Evolutionary conservation across 225 moss, liverwort and hornwort genomes (phyloP).

Genomic region (Bryoerythrophyllum caledonicum): DNA sequence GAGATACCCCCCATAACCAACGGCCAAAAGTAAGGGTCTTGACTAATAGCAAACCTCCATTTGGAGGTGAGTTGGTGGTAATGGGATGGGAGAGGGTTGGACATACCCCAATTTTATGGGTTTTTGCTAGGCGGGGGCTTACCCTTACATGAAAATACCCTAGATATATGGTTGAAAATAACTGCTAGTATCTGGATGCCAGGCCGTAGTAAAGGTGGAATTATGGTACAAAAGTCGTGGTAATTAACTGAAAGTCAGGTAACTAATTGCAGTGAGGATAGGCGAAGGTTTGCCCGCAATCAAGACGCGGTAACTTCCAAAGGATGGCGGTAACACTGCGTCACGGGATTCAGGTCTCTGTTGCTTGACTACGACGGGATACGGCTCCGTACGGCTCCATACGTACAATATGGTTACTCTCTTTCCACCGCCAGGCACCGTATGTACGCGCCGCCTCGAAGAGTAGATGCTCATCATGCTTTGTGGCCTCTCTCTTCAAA

Average conservation of each 20-base stretch:
- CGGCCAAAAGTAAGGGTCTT: too few relatives aligned
- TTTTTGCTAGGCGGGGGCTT: too few relatives aligned
- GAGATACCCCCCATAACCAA: too few relatives aligned
- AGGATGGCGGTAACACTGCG: slow-evolving; percentile 23
- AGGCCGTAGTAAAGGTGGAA: not conserved
- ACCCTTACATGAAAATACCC: too few relatives aligned
- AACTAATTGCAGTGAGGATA: not conserved
- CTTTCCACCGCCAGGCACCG: not conserved
- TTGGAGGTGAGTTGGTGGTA: too few relatives aligned
- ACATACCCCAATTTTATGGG: too few relatives aligned
- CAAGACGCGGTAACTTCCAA: not conserved
- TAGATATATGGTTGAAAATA: too few relatives aligned
- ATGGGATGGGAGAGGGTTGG: too few relatives aligned
- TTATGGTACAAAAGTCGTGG: slow-evolving; percentile 17
- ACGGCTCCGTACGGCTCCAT: not conserved
- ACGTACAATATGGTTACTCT: not conserved
- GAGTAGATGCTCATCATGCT: not conserved
- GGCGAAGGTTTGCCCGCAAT: slow-evolving; percentile 14
- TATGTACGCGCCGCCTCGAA: not conserved
- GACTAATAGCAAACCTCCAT: too few relatives aligned
- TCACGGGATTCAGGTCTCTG: not conserved
- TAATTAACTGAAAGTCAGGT: not conserved
- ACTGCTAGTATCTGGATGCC: too few relatives aligned
- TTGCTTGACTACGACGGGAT: not conserved
- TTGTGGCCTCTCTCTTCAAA: too few relatives aligned